phyloP scores from a whole-genome alignment of 2,329 filamentous ascomycete genomes.

The Trichophyton verrucosum region DNA sequence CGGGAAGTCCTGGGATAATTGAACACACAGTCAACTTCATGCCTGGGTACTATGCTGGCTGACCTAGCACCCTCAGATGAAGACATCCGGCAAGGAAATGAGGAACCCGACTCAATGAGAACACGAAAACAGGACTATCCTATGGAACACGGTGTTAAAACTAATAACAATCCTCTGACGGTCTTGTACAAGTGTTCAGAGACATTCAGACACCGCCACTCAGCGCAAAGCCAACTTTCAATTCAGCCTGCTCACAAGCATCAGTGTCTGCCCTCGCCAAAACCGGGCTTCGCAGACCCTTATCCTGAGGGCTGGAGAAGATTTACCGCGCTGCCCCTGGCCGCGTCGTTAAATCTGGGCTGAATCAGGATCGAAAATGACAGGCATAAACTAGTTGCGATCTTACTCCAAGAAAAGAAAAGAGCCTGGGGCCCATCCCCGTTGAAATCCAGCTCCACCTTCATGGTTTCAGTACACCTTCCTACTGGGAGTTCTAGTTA shows the following conservation, averaged over 20 bases:
- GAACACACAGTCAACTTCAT: not conserved
- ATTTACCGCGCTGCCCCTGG: not conserved
- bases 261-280: not conserved
- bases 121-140: not conserved
- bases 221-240: not conserved
- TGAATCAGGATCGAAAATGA: not conserved
- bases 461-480: not conserved
- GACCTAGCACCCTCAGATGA: not conserved
- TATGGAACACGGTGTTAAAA: not conserved
- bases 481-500: not conserved
- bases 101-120: not conserved
- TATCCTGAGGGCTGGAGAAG: not conserved
- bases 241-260: not conserved
- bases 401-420: not conserved
- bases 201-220: not conserved
- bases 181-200: not conserved
- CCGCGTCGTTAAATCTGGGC: not conserved
- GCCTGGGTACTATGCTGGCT: not conserved
- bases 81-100: not conserved
- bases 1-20: not conserved
- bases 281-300: not conserved
- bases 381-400: not conserved
- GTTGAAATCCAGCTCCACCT: not conserved
- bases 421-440: not conserved
- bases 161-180: not conserved